Evolutionary conservation across 2,329 filamentous ascomycete genomes (phyloP).

Genomic region (Didymella exigua): DNA sequence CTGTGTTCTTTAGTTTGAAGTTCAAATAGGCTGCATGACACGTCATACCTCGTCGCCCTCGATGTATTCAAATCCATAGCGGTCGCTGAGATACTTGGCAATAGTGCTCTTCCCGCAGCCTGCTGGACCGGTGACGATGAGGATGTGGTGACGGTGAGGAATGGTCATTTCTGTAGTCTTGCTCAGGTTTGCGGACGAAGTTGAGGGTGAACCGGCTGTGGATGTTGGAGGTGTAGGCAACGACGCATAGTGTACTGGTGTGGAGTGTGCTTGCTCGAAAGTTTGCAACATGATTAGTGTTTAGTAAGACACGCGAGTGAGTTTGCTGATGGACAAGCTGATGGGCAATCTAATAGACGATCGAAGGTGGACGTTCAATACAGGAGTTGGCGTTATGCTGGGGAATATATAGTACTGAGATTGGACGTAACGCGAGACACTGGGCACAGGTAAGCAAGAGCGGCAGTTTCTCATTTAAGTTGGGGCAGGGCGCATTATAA

Average conservation of each 20-base stretch:
- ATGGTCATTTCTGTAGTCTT: constrained; percentile 35
- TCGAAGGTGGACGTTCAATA: neutral
- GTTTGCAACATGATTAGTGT: constrained; percentile 44
- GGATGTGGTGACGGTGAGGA: constrained; percentile 54
- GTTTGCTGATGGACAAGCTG: neutral
- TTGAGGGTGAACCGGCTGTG: constrained; percentile 32
- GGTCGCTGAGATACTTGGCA: constrained; percentile 53
- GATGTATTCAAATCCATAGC: constrained; percentile 54
- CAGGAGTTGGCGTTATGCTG: constrained; percentile 18
- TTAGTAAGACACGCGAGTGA: constrained; percentile 6
- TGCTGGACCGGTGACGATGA: constrained; percentile 59
- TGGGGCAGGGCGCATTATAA: constrained; percentile 37
- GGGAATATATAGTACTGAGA: constrained; percentile 37
- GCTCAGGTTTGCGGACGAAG: constrained; percentile 24
- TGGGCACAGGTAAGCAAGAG: constrained; percentile 33
- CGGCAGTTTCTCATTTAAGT: constrained; percentile 11
- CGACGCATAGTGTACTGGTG: constrained; percentile 38
- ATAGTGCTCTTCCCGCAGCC: constrained; percentile 62
- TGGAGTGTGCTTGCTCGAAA: constrained; percentile 35
- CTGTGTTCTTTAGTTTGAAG: constrained; percentile 31
- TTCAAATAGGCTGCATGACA: neutral
- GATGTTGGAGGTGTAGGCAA: constrained; percentile 40
- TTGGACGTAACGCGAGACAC: constrained; percentile 28
- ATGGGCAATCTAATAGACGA: constrained; percentile 14
- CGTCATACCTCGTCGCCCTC: constrained; percentile 58